Evolutionary conservation across 169 alveolate species (phyloP), one percentile per base, ranked within the genome.

Genomic region (Eimeria falciformis): DNA sequence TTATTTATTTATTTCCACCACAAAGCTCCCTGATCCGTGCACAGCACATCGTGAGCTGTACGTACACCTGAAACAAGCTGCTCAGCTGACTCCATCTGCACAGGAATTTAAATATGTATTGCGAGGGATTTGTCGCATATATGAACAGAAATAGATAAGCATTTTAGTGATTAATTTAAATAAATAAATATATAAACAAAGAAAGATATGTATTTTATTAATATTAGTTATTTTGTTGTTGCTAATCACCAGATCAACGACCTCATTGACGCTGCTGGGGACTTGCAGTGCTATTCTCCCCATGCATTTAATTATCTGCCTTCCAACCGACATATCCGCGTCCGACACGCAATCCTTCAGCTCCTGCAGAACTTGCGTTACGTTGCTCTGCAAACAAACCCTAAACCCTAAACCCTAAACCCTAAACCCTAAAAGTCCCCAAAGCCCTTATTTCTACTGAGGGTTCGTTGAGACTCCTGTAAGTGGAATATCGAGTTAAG

Each of bases 291-390:
- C 99, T n/a, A 98, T 95, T 21, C 95, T 93, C 4, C 99, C 99
- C 37, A 98, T 94, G 75, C 99, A 97, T 92, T 95, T 89, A 29
- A 98, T 97, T 33, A 99, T 94, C 92, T 97, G 97, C 94, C 96
- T 97, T 2, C 98, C 98, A 29, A 98, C 96, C 25, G 97, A 98
- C 40, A 96, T 94, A 90, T 98, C 97, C n/a, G 96, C 97, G 93
- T 98, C 99, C 73, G 98, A 97, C 7, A 98, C 98, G 94, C 98
- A 98, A 89, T 98, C 99, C 40, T 97, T 96, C 66, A 98, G 82
- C 94, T 98, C 99, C 73, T 96, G 95, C 17, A 96, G 90, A 37
- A 97, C 97, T 85, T 97, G 98, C 55, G 95, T 89, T 29, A 97
- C 95, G 94, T 97, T 98, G 50, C 90, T 95, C 96, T 97, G 91